phyloP scores from a whole-genome alignment of 1,284 basidiomycete genomes.

The Serendipita sp. region DNA sequence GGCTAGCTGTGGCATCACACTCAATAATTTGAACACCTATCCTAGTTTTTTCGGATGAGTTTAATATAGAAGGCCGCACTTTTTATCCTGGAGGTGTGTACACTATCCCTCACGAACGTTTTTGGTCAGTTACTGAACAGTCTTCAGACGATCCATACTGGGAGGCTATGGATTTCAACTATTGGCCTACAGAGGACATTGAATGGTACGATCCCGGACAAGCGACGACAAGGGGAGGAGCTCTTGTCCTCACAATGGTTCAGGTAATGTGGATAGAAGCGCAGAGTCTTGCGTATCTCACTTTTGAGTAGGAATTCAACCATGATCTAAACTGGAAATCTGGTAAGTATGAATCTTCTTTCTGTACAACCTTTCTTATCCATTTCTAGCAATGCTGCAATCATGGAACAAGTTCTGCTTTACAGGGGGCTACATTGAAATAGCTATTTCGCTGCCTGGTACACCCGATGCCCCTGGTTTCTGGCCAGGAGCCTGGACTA shows the following conservation, averaged over 20 bases:
- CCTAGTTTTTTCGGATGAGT: constrained; percentile 80
- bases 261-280: constrained; percentile 12
- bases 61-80: constrained; percentile 55
- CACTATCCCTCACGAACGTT: background rate
- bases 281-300: background rate
- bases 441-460: constrained; percentile 71
- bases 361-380: constrained; percentile 7
- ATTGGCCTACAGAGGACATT: constrained; percentile 67
- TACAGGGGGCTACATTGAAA: constrained; percentile 81
- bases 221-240: constrained; percentile 55
- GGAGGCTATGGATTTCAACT: constrained; percentile 39
- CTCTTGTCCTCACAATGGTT: constrained; percentile 55
- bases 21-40: background rate
- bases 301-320: constrained; percentile 27
- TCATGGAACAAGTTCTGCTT: constrained; percentile 92
- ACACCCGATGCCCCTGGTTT: constrained; percentile 49
- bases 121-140: constrained; percentile 8
- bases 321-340: constrained; percentile 70
- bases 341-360: constrained; percentile 31
- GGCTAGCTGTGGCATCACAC: background rate
- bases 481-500: constrained; percentile 37
- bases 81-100: constrained; percentile 26
- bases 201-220: constrained; percentile 73
- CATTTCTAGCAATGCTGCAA: constrained; percentile 46
- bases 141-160: constrained; percentile 55